Conservation (phyloP, 805 yeast genomes). For the Tetrapisispora pingtungensis region DNA sequence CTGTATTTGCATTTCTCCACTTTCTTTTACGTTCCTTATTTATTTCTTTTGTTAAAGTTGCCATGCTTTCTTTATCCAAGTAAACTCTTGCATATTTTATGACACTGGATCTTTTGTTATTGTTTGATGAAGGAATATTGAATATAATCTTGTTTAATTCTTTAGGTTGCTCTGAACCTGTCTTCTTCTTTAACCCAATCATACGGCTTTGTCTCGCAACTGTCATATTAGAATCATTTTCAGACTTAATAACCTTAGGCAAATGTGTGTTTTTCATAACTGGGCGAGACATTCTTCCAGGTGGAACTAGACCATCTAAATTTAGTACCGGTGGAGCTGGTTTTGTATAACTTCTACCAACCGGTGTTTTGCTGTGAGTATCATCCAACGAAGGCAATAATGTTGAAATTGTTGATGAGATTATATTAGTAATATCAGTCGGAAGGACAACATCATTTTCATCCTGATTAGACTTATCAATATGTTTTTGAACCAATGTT, state of each 20-base stretch:
- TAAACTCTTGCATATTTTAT: slow-evolving; percentile 18
- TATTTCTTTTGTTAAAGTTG: slow-evolving; percentile 17
- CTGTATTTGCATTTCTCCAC: slow-evolving; percentile 46
- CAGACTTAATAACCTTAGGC: neutral
- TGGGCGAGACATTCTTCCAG: slow-evolving; percentile 1
- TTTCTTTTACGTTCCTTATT: slow-evolving; percentile 27
- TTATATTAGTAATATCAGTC: slow-evolving; percentile 11
- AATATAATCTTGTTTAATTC: slow-evolving; percentile 4
- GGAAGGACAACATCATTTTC: slow-evolving; percentile 9
- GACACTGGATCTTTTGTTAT: slow-evolving; percentile 14
- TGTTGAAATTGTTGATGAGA: slow-evolving; percentile 18
- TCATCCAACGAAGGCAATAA: slow-evolving; percentile 14
- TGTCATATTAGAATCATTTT: neutral
- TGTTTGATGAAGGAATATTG: slow-evolving; percentile 4
- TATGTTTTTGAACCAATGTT: slow-evolving; percentile 15
- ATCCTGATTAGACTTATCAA: slow-evolving; percentile 8
- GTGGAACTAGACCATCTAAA: slow-evolving; percentile 26
- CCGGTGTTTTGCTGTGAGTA: slow-evolving; percentile 1
- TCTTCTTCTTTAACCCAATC: neutral
- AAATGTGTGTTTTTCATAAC: neutral
- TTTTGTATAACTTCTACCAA: slow-evolving; percentile 7
- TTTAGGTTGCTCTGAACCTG: slow-evolving; percentile 3
- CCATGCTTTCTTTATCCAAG: slow-evolving; percentile 15
- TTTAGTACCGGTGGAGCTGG: slow-evolving; percentile 18
- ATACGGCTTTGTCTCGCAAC: neutral